Conservation (phyloP, 345 rosid genomes). For the Diplotaxis tenuifolia region DNA sequence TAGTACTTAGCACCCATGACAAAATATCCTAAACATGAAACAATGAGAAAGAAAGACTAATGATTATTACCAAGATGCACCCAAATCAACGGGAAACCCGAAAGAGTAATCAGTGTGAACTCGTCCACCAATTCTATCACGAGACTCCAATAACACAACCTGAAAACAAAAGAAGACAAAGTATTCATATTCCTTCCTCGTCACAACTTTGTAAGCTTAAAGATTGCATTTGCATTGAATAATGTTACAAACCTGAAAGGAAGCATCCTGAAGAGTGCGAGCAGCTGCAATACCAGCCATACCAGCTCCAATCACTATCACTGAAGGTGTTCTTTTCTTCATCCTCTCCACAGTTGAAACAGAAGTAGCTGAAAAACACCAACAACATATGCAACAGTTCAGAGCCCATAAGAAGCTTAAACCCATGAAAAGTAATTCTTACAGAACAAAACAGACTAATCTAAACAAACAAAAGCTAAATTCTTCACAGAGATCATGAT, state of each 20-base stretch:
- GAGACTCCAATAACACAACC: conserved; percentile 85
- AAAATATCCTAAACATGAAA: conserved; percentile 8
- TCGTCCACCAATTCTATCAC: conserved; percentile 86
- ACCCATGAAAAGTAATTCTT: background rate
- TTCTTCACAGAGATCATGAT: background rate
- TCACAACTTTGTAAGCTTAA: background rate
- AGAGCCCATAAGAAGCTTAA: background rate
- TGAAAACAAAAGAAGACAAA: conserved; percentile 30
- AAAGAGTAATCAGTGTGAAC: conserved; percentile 80
- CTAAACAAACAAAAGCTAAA: background rate
- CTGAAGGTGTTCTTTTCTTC: conserved; percentile 66
- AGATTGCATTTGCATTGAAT: background rate
- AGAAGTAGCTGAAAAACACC: conserved; percentile 26
- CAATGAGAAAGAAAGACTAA: background rate
- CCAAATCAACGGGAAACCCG: conserved; percentile 93
- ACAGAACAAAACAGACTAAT: background rate
- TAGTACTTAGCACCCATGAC: background rate
- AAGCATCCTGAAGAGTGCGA: conserved; percentile 82
- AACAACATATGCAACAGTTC: conserved; percentile 6
- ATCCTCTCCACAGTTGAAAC: conserved; percentile 48
- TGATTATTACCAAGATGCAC: conserved; percentile 78
- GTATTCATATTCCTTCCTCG: background rate
- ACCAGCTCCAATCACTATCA: conserved; percentile 84
- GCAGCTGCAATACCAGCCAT: conserved; percentile 94
- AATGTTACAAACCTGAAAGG: conserved; percentile 58